Evolutionary conservation across 768 basidiomycete genomes (phyloP).

Genomic region (Steccherinum ochraceum): DNA sequence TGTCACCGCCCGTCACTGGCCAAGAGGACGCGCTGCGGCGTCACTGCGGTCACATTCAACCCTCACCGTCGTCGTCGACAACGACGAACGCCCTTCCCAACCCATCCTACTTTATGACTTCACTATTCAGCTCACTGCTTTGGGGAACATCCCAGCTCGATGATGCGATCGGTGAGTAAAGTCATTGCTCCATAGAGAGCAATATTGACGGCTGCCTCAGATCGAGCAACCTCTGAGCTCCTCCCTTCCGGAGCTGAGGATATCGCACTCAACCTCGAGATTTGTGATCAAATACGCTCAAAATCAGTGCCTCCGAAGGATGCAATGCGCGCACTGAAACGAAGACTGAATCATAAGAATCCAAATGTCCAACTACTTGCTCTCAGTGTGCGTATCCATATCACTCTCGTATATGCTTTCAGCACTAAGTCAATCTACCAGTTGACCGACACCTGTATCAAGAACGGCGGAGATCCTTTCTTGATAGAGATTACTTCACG

Average conservation of each 20-base stretch:
- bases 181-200: background rate
- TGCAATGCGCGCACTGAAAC: constrained; percentile 84
- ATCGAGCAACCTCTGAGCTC: constrained; percentile 91
- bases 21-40: constrained; percentile 3
- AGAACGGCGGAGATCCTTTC: constrained; percentile 96
- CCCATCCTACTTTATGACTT: constrained; percentile 36
- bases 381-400: constrained; percentile 58
- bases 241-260: constrained; percentile 80
- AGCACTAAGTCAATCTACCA: constrained; percentile 24
- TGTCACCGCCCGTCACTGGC: background rate
- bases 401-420: background rate
- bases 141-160: constrained; percentile 84
- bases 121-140: constrained; percentile 56
- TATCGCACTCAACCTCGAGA: constrained; percentile 89
- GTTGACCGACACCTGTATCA: constrained; percentile 88
- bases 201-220: constrained; percentile 31
- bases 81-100: constrained; percentile 7
- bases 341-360: constrained; percentile 87
- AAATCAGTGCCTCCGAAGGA: constrained; percentile 82
- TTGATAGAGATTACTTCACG: constrained; percentile 76
- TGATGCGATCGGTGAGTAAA: constrained; percentile 68
- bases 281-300: constrained; percentile 94
- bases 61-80: constrained; percentile 8
- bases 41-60: constrained; percentile 5
- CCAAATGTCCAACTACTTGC: constrained; percentile 90